Evolutionary conservation across 1,284 basidiomycete species (phyloP).

Genomic region (Inonotus obliquus): DNA sequence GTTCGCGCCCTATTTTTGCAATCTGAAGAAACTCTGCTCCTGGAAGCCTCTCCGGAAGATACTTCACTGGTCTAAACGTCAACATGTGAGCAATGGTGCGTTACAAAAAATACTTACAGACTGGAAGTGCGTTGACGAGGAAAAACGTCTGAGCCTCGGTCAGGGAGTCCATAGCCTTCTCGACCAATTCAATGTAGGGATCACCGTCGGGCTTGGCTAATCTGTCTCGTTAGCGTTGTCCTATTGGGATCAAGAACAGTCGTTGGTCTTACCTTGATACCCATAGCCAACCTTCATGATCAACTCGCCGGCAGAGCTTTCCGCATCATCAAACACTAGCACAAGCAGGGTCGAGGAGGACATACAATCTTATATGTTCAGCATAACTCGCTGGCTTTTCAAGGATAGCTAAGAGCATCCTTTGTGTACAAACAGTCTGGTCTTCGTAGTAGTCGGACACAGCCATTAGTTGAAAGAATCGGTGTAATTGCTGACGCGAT

Average conservation of each 20-base stretch:
- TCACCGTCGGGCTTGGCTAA: constrained; percentile 11
- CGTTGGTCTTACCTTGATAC: constrained; percentile 6
- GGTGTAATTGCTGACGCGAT: neutral
- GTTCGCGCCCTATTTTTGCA: constrained; percentile 46
- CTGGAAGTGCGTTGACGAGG: constrained; percentile 9
- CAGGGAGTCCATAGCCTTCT: neutral
- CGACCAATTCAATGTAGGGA: constrained; percentile 16
- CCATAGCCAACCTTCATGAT: constrained; percentile 12
- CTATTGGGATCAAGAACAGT: neutral
- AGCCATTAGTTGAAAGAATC: neutral
- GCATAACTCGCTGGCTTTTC: neutral
- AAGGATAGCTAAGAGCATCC: neutral
- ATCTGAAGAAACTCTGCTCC: constrained; percentile 38
- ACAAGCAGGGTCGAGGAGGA: neutral
- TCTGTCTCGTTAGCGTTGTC: too few relatives aligned
- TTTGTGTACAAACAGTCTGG: neutral
- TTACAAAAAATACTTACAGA: neutral
- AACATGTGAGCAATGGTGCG: neutral
- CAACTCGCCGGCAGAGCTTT: neutral
- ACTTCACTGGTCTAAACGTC: neutral
- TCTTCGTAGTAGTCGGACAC: neutral
- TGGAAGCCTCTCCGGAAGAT: constrained; percentile 15
- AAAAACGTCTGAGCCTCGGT: constrained; percentile 5
- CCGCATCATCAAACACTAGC: neutral
- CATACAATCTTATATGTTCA: constrained; percentile 2